Conservation (phyloP, 352 stramenopile genomes). For the Globisporangium yorkense region DNA sequence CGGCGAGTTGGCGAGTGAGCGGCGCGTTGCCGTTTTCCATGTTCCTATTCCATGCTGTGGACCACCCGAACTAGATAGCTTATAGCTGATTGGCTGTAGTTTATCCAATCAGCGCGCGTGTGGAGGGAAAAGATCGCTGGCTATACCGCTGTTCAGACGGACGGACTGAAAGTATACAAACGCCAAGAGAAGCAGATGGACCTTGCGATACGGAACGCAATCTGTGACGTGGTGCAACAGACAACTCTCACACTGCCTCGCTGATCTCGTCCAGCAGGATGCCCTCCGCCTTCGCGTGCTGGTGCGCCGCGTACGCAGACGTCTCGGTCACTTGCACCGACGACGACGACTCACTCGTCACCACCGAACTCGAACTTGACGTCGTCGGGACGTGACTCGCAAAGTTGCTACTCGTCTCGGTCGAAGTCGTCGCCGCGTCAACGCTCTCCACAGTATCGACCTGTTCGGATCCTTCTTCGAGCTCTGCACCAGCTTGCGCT, state of each 20-base stretch:
- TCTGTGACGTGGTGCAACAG: neutral
- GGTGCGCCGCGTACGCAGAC: constrained; percentile 1
- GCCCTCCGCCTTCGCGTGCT: constrained; percentile 28
- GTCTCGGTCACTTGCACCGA: constrained; percentile 5
- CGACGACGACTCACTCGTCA: neutral
- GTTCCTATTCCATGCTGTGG: neutral
- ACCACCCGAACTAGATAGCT: neutral
- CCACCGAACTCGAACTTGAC: neutral
- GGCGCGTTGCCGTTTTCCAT: neutral
- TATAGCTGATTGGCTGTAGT: too few relatives aligned
- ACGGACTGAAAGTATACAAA: neutral
- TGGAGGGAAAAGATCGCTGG: neutral
- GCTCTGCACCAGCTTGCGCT: neutral
- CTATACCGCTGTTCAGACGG: neutral
- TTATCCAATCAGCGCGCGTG: neutral
- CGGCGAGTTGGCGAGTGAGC: neutral
- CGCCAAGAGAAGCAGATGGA: neutral
- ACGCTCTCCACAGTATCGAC: neutral
- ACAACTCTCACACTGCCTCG: constrained; percentile 28
- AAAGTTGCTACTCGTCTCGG: neutral
- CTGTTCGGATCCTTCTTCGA: neutral
- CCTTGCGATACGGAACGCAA: neutral
- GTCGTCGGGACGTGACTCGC: neutral
- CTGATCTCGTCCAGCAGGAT: constrained; percentile 58
- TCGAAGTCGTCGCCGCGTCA: neutral